Conservation (phyloP, 495 filamentous ascomycete species). For the Podospora pseudocomata region DNA sequence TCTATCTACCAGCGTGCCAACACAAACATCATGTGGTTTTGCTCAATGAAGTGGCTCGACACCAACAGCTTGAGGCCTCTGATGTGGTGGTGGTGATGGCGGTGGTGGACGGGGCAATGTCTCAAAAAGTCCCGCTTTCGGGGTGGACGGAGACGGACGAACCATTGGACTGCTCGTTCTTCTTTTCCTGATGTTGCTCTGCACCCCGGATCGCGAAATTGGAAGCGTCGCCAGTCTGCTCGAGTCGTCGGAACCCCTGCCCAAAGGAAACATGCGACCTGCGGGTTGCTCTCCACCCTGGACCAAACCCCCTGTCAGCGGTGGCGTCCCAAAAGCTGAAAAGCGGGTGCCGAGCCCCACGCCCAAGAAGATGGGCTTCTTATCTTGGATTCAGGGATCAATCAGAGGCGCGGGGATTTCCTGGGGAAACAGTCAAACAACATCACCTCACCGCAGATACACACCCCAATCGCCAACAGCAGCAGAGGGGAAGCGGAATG, state of each 20-base stretch:
- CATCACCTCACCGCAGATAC: background rate
- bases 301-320: background rate
- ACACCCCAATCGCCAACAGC: background rate
- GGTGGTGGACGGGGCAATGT: background rate
- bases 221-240: background rate
- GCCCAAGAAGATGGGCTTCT: constrained; percentile 34
- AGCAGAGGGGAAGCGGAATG: background rate
- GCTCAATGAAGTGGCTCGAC: background rate
- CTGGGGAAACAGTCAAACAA: constrained; percentile 24
- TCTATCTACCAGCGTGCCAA: background rate
- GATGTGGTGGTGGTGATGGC: background rate
- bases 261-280: background rate
- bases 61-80: background rate
- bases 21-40: background rate
- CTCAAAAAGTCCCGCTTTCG: background rate
- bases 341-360: constrained; percentile 13
- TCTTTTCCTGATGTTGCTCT: background rate
- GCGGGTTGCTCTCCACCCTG: background rate
- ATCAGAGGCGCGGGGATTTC: constrained; percentile 25
- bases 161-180: background rate
- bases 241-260: constrained; percentile 2
- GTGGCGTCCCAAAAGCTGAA: constrained; percentile 12
- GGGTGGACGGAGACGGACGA: background rate
- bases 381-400: constrained; percentile 20
- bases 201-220: constrained; percentile 11